phyloP scores from a whole-genome alignment of 805 yeast genomes.

The Kluyveromyces starmeri region DNA sequence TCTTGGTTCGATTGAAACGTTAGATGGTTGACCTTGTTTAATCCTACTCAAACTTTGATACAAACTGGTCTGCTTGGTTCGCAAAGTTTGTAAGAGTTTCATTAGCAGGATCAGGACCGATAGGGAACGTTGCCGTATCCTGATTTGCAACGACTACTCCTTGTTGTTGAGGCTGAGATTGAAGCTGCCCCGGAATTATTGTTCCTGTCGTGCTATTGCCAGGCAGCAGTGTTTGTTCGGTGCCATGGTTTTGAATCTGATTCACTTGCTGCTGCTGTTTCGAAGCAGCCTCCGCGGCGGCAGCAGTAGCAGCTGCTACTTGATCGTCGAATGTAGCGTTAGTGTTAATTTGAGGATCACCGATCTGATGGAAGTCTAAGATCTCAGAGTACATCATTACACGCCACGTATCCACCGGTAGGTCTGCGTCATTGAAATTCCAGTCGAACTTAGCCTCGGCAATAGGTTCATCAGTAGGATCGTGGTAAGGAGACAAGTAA shows the following conservation, averaged over 20 bases:
- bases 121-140: constrained; percentile 2
- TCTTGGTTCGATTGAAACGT: too few relatives aligned
- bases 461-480: constrained; percentile 93
- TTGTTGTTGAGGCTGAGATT: constrained; percentile 2
- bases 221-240: constrained; percentile 3
- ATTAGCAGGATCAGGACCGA: constrained; percentile 9
- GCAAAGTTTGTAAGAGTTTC: constrained; percentile 24
- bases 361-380: constrained; percentile 89
- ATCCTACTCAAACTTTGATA: constrained; percentile 23
- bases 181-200: not conserved
- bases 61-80: constrained; percentile 28
- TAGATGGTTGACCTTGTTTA: too few relatives aligned
- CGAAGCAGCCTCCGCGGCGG: constrained; percentile 27
- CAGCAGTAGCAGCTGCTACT: constrained; percentile 31
- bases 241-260: constrained; percentile 7
- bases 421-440: constrained; percentile 96
- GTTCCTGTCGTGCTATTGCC: constrained; percentile 2
- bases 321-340: constrained; percentile 30
- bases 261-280: constrained; percentile 24
- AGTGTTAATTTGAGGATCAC: constrained; percentile 34
- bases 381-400: constrained; percentile 99
- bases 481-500: constrained; percentile 91
- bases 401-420: constrained; percentile 97
- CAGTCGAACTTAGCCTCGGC: constrained; percentile 93
- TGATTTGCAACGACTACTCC: not conserved